Conservation (phyloP, 2,329 filamentous ascomycete genomes). For the Paecilomyces dactylethromorphus region DNA sequence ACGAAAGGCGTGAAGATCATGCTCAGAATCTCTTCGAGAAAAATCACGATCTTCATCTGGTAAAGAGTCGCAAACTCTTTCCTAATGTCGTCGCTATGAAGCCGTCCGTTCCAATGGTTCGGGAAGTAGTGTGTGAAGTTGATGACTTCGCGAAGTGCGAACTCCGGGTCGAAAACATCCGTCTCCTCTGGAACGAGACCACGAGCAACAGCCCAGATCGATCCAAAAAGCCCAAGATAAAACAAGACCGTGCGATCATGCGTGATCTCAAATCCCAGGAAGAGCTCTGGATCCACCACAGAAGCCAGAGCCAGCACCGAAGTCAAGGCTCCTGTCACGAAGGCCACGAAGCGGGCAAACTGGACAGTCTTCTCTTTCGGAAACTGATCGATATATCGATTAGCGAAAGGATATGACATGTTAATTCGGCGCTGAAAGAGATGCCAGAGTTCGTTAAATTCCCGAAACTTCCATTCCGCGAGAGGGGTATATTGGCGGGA, state of each 20-base stretch:
- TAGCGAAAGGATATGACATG: conserved; percentile 92
- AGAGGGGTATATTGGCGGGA: conserved; percentile 86
- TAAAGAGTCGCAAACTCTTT: conserved; percentile 85
- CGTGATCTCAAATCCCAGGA: conserved; percentile 87
- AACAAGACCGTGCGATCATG: conserved; percentile 83
- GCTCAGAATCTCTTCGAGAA: conserved; percentile 84
- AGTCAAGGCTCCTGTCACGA: conserved; percentile 78
- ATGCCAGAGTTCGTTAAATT: conserved; percentile 95
- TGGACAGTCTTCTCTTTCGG: conserved; percentile 92
- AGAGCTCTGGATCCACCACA: conserved; percentile 82
- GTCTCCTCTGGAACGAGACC: conserved; percentile 84
- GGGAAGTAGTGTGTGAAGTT: conserved; percentile 91
- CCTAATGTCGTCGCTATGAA: conserved; percentile 94
- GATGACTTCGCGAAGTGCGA: conserved; percentile 79
- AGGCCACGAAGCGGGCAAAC: conserved; percentile 74
- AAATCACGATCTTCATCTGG: conserved; percentile 85
- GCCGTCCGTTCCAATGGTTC: conserved; percentile 74
- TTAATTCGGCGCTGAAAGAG: conserved; percentile 83
- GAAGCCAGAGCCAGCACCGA: conserved; percentile 79
- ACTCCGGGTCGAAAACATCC: conserved; percentile 84
- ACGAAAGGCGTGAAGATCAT: conserved; percentile 90
- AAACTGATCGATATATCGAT: conserved; percentile 89
- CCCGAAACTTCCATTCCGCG: conserved; percentile 95
- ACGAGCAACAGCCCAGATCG: conserved; percentile 75
- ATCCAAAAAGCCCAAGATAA: conserved; percentile 76